Evolutionary conservation across 495 filamentous ascomycete species (phyloP).

Genomic region (Lindgomyces ingoldianus): DNA sequence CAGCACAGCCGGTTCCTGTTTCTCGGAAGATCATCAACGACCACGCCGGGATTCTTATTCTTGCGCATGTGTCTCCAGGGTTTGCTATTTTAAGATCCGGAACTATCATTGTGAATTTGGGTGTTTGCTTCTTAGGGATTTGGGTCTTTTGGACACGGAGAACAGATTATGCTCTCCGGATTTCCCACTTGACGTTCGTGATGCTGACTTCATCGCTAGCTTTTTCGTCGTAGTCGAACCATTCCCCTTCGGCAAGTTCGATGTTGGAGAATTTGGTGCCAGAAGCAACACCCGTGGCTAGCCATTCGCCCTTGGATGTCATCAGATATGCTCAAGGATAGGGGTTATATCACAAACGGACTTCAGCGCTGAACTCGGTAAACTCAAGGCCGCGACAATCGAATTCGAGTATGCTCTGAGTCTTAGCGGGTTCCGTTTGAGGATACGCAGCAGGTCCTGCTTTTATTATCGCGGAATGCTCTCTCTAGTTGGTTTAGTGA

Average conservation of each 20-base stretch:
- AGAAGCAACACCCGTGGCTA: slow-evolving; percentile 78
- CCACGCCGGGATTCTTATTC: no score
- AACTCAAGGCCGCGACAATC: slow-evolving; percentile 96
- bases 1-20: background rate
- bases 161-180: slow-evolving; percentile 59
- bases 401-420: slow-evolving; percentile 78
- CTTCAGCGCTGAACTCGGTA: slow-evolving; percentile 82
- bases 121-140: no score
- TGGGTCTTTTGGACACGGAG: no score
- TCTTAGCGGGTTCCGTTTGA: slow-evolving; percentile 65
- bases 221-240: slow-evolving; percentile 85
- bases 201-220: slow-evolving; percentile 78
- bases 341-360: slow-evolving; percentile 42
- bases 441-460: slow-evolving; percentile 69
- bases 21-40: background rate
- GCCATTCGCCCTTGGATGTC: slow-evolving; percentile 72
- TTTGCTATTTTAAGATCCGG: background rate
- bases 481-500: slow-evolving; percentile 50
- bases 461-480: slow-evolving; percentile 70
- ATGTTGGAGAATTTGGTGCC: slow-evolving; percentile 75
- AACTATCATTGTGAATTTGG: no score
- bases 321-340: background rate
- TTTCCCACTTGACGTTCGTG: slow-evolving; percentile 87
- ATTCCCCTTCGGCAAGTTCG: slow-evolving; percentile 83
- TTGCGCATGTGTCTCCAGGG: no score